Evolutionary conservation across 495 filamentous ascomycete species (phyloP).

Genomic region (Choiromyces venosus): DNA sequence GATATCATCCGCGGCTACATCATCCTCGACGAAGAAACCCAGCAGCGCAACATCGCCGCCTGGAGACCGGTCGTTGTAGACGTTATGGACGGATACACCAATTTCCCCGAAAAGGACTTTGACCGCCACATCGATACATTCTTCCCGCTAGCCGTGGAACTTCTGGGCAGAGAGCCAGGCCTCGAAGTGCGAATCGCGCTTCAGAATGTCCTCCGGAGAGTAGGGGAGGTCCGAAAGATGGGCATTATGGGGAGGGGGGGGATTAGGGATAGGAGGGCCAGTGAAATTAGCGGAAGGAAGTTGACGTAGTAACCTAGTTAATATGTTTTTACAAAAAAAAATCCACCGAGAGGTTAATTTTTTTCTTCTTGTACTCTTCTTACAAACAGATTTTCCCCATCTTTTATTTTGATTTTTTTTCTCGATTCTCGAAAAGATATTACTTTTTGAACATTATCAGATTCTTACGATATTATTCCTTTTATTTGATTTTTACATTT

Average conservation of each 20-base stretch:
- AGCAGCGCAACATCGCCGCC: slow-evolving; percentile 90
- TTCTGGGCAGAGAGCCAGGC: slow-evolving; percentile 76
- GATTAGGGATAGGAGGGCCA: slow-evolving; percentile 31
- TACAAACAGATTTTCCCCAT: too few species aligned
- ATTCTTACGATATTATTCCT: neutral
- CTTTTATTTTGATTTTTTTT: neutral
- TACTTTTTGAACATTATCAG: neutral
- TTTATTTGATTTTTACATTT: slow-evolving; percentile 8
- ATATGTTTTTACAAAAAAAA: neutral
- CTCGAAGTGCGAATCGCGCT: slow-evolving; percentile 70
- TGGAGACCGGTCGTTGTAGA: slow-evolving; percentile 97
- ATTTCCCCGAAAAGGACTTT: slow-evolving; percentile 80
- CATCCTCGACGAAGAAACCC: slow-evolving; percentile 81
- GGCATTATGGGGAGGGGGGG: slow-evolving; percentile 29
- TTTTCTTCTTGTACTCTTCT: neutral
- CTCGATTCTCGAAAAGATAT: neutral
- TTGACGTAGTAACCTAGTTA: slow-evolving; percentile 1
- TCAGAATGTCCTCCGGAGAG: slow-evolving; percentile 65
- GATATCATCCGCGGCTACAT: slow-evolving; percentile 84
- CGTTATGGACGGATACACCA: slow-evolving; percentile 89
- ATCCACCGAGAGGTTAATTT: neutral
- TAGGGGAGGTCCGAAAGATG: slow-evolving; percentile 65
- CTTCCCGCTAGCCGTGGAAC: slow-evolving; percentile 76
- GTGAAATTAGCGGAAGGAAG: slow-evolving; percentile 32
- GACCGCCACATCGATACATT: slow-evolving; percentile 71